A percentile compares a stretch with the other conserved stretches of the same genome.
phyloP scores from a whole-genome alignment of 768 basidiomycete species.

The Hericium coralloides region DNA sequence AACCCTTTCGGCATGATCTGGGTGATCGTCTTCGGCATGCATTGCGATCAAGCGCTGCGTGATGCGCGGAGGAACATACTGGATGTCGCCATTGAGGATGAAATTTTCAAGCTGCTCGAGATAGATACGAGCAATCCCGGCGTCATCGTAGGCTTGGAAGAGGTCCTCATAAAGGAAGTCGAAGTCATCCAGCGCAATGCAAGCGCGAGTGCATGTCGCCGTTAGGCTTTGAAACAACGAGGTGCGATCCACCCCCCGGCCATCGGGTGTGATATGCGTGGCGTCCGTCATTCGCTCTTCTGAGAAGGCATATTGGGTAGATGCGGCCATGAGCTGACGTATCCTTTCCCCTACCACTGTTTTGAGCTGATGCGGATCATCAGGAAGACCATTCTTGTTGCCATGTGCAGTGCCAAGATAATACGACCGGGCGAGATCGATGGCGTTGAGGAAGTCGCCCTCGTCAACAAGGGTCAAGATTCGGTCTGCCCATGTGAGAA shows the following conservation, averaged over 20 bases:
- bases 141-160: constrained; percentile 80
- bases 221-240: constrained; percentile 86
- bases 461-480: constrained; percentile 74
- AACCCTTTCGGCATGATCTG: constrained; percentile 74
- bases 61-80: constrained; percentile 75
- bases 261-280: constrained; percentile 74
- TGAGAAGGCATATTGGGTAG: constrained; percentile 84
- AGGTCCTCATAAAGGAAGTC: constrained; percentile 92
- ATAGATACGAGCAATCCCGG: constrained; percentile 80
- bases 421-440: constrained; percentile 77
- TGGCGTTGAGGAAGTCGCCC: constrained; percentile 86
- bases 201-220: constrained; percentile 64
- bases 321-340: constrained; percentile 78
- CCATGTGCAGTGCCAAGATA: constrained; percentile 75
- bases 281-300: constrained; percentile 90
- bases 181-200: constrained; percentile 68
- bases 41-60: constrained; percentile 76
- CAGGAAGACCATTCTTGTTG: constrained; percentile 81
- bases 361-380: constrained; percentile 46
- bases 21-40: constrained; percentile 62
- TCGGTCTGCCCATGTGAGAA: constrained; percentile 93
- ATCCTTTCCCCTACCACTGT: constrained; percentile 67
- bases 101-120: constrained; percentile 74
- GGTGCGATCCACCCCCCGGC: constrained; percentile 88
- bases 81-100: constrained; percentile 66